These are phyloP conservation scores for Fusarium hostae DNA, from an alignment of 2,329 filamentous ascomycete species.

Conservation along the genomic window DNA sequence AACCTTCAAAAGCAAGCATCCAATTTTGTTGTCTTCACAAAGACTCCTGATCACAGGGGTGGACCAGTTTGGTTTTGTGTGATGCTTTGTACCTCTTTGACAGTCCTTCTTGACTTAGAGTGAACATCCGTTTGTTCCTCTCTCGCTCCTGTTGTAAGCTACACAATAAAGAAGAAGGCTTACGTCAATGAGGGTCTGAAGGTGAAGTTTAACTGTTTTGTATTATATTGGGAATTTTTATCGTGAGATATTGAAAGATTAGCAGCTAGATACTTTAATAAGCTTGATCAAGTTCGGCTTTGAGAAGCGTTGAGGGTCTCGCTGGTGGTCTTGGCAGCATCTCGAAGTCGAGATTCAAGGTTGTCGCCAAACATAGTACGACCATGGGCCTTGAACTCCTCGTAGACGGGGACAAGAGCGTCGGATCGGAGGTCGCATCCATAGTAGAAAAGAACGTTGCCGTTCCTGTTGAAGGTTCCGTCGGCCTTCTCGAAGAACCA, in stretches of 20 bases:
- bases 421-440: slow-evolving; percentile 85
- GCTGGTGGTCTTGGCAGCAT: slow-evolving; percentile 77
- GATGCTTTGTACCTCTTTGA: neutral
- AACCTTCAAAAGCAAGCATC: neutral
- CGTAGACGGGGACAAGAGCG: slow-evolving; percentile 74
- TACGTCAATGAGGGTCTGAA: neutral
- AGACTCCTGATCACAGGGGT: neutral
- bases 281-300: slow-evolving; percentile 32
- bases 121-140: neutral
- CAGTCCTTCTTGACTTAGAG: neutral
- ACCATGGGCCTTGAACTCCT: slow-evolving; percentile 85
- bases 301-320: slow-evolving; percentile 55
- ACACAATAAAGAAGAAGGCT: neutral
- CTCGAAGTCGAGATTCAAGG: slow-evolving; percentile 84
- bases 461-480: slow-evolving; percentile 85
- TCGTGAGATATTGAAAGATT: neutral
- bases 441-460: slow-evolving; percentile 96
- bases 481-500: slow-evolving; percentile 99
- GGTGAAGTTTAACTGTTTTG: neutral
- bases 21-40: neutral
- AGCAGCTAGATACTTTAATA: neutral
- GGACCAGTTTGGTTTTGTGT: neutral
- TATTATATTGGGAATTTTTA: neutral
- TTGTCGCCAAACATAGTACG: slow-evolving; percentile 91
- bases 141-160: neutral